Percentiles rank a stretch among this genome's conserved stretches.
Evolutionary conservation across 1,284 basidiomycete species (phyloP).

Genomic region (Cerioporus squamosus): DNA sequence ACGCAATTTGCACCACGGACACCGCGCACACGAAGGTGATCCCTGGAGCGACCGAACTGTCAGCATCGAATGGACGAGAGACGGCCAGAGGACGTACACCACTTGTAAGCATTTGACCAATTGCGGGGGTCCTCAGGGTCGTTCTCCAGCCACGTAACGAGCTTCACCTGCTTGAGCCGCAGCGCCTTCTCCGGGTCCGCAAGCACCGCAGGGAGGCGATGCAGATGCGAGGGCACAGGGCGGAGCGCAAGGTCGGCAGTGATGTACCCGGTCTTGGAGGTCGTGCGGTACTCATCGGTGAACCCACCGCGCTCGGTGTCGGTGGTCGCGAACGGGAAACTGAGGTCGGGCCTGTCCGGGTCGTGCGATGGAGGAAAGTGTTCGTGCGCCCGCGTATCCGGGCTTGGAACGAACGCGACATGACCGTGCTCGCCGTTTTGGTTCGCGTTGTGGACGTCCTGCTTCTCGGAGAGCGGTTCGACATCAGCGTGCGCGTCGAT

Average conservation of each 20-base stretch:
- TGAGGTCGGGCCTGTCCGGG: constrained; percentile 32
- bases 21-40: constrained; percentile 29
- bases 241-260: constrained; percentile 30
- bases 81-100: constrained; percentile 38
- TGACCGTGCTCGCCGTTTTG: background rate
- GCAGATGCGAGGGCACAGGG: constrained; percentile 33
- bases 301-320: constrained; percentile 32
- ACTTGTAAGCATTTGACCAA: constrained; percentile 53
- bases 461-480: no score
- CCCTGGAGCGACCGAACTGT: constrained; percentile 46
- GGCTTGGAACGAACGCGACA: background rate
- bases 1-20: constrained; percentile 48
- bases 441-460: background rate
- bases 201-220: constrained; percentile 28
- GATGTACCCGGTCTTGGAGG: constrained; percentile 31
- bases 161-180: constrained; percentile 33
- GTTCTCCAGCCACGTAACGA: constrained; percentile 39
- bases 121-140: constrained; percentile 70
- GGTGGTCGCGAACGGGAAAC: constrained; percentile 38
- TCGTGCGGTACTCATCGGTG: constrained; percentile 38
- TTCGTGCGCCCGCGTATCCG: constrained; percentile 2
- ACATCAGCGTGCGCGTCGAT: constrained; percentile 6
- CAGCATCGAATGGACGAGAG: constrained; percentile 40
- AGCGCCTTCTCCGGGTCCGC: constrained; percentile 38
- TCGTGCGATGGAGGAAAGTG: constrained; percentile 26